Percentiles rank a stretch among this genome's conserved stretches.
phyloP scores from a whole-genome alignment of 2,329 filamentous ascomycete genomes.

The Raffaelea ambrosiae region DNA sequence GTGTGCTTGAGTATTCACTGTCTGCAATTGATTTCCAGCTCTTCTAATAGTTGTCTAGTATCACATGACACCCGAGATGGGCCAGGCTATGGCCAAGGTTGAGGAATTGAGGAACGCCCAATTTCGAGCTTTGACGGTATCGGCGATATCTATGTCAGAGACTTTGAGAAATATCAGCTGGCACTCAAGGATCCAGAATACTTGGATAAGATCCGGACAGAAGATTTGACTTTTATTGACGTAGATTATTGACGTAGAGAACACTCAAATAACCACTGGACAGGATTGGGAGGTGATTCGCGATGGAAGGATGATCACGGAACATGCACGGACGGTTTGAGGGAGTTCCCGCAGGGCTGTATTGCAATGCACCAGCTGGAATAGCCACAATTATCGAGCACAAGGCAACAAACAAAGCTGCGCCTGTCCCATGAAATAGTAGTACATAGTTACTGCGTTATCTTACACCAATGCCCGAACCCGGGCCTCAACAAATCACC shows the following conservation, averaged over 20 bases:
- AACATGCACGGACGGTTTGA: too few species aligned
- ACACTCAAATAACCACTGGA: constrained; percentile 9
- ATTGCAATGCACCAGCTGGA: too few species aligned
- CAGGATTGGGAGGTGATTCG: constrained; percentile 1
- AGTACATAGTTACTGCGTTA: too few species aligned
- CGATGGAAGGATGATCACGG: too few species aligned
- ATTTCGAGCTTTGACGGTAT: constrained; percentile 8
- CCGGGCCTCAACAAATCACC: constrained; percentile 9
- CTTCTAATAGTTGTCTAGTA: constrained; percentile 3
- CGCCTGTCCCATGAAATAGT: too few species aligned
- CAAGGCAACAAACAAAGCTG: too few species aligned
- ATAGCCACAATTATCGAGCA: too few species aligned
- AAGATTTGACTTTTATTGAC: constrained; percentile 4
- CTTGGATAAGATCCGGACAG: constrained; percentile 5
- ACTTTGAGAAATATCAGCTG: constrained; percentile 6
- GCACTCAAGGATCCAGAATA: constrained; percentile 11
- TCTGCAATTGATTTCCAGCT: too few species aligned
- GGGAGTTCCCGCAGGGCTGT: too few species aligned
- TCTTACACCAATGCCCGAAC: too few species aligned
- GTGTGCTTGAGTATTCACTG: constrained; percentile 10
- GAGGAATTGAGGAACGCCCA: constrained; percentile 6
- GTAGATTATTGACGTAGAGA: constrained; percentile 5
- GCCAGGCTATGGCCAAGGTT: constrained; percentile 9
- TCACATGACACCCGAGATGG: constrained; percentile 9
- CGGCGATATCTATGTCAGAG: constrained; percentile 7